Evolutionary conservation across 805 yeast genomes (phyloP).

Genomic region (Hemisphaericaspora nanyangensis): DNA sequence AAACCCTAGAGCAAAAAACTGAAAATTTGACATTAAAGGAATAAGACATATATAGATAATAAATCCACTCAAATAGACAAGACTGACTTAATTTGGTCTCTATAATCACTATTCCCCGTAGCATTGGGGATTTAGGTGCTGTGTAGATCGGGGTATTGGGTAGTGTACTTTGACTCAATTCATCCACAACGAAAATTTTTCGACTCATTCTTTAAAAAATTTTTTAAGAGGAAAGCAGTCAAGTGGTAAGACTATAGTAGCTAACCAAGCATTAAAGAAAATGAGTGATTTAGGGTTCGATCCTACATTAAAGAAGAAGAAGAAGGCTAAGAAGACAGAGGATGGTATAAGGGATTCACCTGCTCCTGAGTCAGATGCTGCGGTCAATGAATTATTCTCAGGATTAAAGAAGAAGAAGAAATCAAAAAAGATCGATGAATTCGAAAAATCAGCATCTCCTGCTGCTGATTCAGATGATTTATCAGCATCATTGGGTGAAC

Average conservation of each 20-base stretch:
- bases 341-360: constrained; percentile 1
- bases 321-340: constrained; percentile 49
- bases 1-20: constrained; percentile 15
- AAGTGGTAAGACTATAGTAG: constrained; percentile 1
- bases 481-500: constrained; percentile 35
- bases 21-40: constrained; percentile 1
- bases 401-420: constrained; percentile 79
- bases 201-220: not conserved
- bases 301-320: constrained; percentile 73
- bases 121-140: too few species aligned
- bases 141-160: too few species aligned
- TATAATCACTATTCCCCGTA: not conserved
- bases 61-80: not conserved
- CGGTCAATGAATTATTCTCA: constrained; percentile 58
- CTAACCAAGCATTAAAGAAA: not conserved
- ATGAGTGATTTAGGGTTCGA: constrained; percentile 65
- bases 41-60: not conserved
- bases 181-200: not conserved
- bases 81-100: not conserved
- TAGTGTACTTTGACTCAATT: constrained; percentile 1
- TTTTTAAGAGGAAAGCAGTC: constrained; percentile 3
- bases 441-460: constrained; percentile 19
- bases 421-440: constrained; percentile 31
- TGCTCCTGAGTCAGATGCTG: constrained; percentile 16
- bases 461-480: constrained; percentile 26